Evolutionary conservation across 768 basidiomycete genomes (phyloP).

Genomic region (Boletus vermiculosoides): DNA sequence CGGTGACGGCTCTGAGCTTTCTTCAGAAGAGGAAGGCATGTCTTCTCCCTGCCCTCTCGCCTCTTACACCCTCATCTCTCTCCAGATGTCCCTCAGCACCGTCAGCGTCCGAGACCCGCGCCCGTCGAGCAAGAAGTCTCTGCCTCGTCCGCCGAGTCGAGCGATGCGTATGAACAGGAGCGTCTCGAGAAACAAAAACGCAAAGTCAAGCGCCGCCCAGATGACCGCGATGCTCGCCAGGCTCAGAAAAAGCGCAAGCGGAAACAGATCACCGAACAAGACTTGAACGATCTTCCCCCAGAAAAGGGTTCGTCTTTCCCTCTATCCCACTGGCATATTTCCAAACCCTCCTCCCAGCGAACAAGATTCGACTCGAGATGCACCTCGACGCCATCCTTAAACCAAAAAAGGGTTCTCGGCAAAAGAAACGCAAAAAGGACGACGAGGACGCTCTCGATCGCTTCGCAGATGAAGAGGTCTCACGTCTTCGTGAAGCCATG

Average conservation of each 20-base stretch:
- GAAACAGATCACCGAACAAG: slow-evolving; percentile 60
- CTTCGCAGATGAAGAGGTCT: slow-evolving; percentile 89
- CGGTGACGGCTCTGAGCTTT: slow-evolving; percentile 83
- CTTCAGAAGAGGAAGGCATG: slow-evolving; percentile 63
- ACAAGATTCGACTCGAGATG: slow-evolving; percentile 75
- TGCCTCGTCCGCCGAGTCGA: slow-evolving; percentile 41
- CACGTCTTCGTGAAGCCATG: slow-evolving; percentile 87
- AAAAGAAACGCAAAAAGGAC: slow-evolving; percentile 71
- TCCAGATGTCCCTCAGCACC: slow-evolving; percentile 44
- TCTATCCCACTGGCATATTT: neutral
- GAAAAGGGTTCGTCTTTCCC: slow-evolving; percentile 60
- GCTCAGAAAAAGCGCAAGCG: slow-evolving; percentile 55
- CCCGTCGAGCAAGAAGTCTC: slow-evolving; percentile 36
- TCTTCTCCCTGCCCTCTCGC: neutral
- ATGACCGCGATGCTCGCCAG: slow-evolving; percentile 39
- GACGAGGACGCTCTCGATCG: slow-evolving; percentile 81
- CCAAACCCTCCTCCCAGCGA: slow-evolving; percentile 46
- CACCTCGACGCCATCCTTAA: slow-evolving; percentile 86
- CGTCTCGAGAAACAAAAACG: slow-evolving; percentile 27
- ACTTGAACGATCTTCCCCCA: slow-evolving; percentile 66
- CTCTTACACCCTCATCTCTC: slow-evolving; percentile 1
- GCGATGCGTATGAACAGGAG: slow-evolving; percentile 53
- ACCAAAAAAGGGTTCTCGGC: slow-evolving; percentile 65
- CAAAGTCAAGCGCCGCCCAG: slow-evolving; percentile 39
- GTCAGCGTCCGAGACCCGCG: slow-evolving; percentile 34